Percentiles rank a stretch among this genome's conserved stretches.
phyloP scores from a whole-genome alignment of 2,329 filamentous ascomycete genomes.

The Colletotrichum echinochloae region DNA sequence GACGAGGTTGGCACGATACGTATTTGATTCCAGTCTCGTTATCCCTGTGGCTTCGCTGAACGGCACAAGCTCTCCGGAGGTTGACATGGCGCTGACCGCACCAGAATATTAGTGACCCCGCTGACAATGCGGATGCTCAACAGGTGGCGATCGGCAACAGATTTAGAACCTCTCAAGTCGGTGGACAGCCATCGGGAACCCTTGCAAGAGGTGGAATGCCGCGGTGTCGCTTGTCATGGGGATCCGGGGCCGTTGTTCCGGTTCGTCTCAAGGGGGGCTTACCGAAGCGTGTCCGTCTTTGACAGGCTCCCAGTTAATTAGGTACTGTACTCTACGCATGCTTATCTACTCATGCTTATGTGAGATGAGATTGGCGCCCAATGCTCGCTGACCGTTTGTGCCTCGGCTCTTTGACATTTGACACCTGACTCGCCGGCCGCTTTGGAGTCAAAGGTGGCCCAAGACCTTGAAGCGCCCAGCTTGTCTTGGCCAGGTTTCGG shows the following conservation, averaged over 20 bases:
- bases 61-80: constrained; percentile 31
- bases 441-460: no score
- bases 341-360: no score
- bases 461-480: neutral
- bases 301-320: neutral
- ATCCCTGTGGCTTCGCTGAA: constrained; percentile 44
- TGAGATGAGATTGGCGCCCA: neutral
- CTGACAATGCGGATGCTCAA: neutral
- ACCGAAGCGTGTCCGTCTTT: neutral
- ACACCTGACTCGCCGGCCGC: constrained; percentile 4
- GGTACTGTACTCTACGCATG: neutral
- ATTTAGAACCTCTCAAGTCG: neutral
- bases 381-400: neutral
- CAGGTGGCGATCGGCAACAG: no score
- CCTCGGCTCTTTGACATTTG: constrained; percentile 7
- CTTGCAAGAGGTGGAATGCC: neutral
- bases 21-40: constrained; percentile 42
- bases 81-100: constrained; percentile 2
- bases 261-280: neutral
- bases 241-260: constrained; percentile 16
- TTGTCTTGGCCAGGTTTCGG: neutral
- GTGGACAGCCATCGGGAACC: neutral
- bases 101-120: neutral
- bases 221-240: neutral
- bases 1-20: constrained; percentile 43